Conservation (phyloP, 106 monocot genomes). For the Dendrobium catenatum region DNA sequence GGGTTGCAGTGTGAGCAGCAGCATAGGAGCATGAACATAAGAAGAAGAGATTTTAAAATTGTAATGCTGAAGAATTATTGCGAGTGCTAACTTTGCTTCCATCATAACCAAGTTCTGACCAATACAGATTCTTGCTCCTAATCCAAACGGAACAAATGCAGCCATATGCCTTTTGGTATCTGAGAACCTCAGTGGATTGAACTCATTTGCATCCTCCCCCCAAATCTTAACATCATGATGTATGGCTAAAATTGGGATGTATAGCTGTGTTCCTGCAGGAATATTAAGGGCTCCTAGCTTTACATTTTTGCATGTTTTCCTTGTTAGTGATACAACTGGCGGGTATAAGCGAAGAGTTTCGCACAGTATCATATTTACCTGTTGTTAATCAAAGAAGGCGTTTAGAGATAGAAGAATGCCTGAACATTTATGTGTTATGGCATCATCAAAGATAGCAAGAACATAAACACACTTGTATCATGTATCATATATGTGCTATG, state of each 20-base stretch:
- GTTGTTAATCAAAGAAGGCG: neutral
- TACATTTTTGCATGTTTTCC: conserved; percentile 9
- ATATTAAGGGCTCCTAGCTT: conserved; percentile 1
- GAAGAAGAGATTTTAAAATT: neutral
- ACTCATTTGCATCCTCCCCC: conserved; percentile 11
- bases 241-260: conserved; percentile 1
- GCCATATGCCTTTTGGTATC: conserved; percentile 1
- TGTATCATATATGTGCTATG: neutral
- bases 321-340: neutral
- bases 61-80: conserved; percentile 7
- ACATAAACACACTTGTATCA: neutral
- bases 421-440: neutral
- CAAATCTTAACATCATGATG: conserved; percentile 14
- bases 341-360: conserved; percentile 12
- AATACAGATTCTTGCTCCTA: conserved; percentile 7
- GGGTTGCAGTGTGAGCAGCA: conserved; percentile 13
- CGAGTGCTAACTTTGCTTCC: conserved; percentile 5
- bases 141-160: conserved; percentile 6
- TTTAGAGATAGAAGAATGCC: neutral
- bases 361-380: conserved; percentile 11
- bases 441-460: neutral
- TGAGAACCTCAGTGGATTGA: conserved; percentile 10
- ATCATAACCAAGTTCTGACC: conserved; percentile 10
- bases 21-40: conserved; percentile 16
- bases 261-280: conserved; percentile 7